Conservation (phyloP, 1,284 basidiomycete genomes). For the Melampsora larici-populina region DNA sequence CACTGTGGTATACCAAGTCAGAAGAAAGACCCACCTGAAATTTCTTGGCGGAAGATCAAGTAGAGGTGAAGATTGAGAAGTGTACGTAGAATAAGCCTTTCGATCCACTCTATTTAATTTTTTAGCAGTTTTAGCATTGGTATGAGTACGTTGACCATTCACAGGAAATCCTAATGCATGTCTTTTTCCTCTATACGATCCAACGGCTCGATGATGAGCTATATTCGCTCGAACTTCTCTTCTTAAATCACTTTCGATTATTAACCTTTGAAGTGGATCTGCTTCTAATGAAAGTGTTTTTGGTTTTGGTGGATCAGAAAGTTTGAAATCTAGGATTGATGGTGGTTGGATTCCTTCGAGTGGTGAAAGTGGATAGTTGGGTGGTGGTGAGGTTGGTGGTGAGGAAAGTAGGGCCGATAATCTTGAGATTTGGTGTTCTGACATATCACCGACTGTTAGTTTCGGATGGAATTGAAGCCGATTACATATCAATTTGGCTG, state of each 20-base stretch:
- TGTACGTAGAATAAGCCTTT: slow-evolving; percentile 65
- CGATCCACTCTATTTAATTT: slow-evolving; percentile 73
- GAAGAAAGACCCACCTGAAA: no score
- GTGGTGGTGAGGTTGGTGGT: slow-evolving; percentile 65
- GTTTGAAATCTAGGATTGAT: slow-evolving; percentile 45
- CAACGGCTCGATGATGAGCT: slow-evolving; percentile 81
- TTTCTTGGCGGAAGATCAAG: no score
- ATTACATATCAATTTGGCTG: slow-evolving; percentile 74
- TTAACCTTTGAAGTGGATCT: slow-evolving; percentile 68
- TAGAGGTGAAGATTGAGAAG: slow-evolving; percentile 48
- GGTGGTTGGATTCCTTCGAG: slow-evolving; percentile 33
- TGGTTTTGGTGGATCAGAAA: slow-evolving; percentile 38
- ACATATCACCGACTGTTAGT: slow-evolving; percentile 70
- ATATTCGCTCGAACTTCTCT: slow-evolving; percentile 79
- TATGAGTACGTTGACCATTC: slow-evolving; percentile 80
- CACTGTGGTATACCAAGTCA: no score
- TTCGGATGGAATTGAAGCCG: slow-evolving; percentile 76
- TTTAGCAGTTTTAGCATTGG: slow-evolving; percentile 77
- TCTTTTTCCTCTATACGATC: slow-evolving; percentile 77
- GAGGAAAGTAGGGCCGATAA: slow-evolving; percentile 84
- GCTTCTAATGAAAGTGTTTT: slow-evolving; percentile 26
- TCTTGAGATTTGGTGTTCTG: slow-evolving; percentile 73
- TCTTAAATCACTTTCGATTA: slow-evolving; percentile 76
- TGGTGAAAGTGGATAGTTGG: slow-evolving; percentile 49
- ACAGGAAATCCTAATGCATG: slow-evolving; percentile 86